Evolutionary conservation across 441 rosid species (phyloP).

Genomic region (Dalechampia spathulata): DNA sequence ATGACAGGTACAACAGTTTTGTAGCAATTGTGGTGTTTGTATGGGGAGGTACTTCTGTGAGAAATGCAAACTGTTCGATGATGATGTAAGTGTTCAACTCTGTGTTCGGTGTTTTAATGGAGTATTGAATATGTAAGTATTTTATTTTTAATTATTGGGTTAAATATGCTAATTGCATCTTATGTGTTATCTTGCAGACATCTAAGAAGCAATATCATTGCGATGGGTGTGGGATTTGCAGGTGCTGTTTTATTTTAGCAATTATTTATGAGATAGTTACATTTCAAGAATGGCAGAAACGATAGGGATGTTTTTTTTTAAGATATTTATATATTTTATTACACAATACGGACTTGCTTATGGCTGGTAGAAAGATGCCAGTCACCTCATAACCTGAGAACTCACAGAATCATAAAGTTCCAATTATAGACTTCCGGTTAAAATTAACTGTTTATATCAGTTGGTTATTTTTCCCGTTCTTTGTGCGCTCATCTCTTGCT

Average conservation of each 20-base stretch:
- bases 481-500: neutral
- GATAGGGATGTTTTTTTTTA: neutral
- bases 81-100: conserved; percentile 70
- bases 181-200: conserved; percentile 42
- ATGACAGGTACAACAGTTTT: conserved; percentile 61
- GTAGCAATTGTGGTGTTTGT: conserved; percentile 78
- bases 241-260: conserved; percentile 46
- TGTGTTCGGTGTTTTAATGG: too few species aligned
- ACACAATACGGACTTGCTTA: neutral
- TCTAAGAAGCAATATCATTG: conserved; percentile 83
- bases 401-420: neutral
- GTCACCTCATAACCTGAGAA: neutral
- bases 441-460: too few species aligned
- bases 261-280: too few species aligned
- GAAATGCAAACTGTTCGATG: conserved; percentile 80
- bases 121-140: neutral
- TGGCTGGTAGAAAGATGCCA: neutral
- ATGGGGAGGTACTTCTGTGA: conserved; percentile 82
- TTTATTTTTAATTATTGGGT: neutral
- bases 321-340: neutral
- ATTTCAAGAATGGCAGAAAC: too few species aligned
- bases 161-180: neutral
- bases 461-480: neutral
- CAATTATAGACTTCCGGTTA: too few species aligned
- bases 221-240: conserved; percentile 88